Conservation (phyloP, 345 rosid genomes). For the Isatis tinctoria region DNA sequence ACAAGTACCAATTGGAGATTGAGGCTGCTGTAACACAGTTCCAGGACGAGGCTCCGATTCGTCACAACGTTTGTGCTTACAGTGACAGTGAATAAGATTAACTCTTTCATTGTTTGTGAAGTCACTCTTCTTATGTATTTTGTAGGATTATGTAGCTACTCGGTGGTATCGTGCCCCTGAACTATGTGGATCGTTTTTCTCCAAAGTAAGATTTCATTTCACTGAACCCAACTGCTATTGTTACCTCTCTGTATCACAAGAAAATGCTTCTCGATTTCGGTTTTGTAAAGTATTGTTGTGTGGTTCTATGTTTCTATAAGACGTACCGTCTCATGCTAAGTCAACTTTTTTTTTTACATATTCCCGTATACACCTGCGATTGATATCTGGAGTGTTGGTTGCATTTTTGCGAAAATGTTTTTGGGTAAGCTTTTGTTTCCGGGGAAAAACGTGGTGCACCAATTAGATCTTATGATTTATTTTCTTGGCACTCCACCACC, state of each 20-base stretch:
- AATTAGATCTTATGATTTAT: slow-evolving; percentile 94
- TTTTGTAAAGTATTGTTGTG: background rate
- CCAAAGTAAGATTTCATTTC: slow-evolving; percentile 56
- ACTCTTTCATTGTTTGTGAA: too few relatives aligned
- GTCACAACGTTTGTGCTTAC: too few relatives aligned
- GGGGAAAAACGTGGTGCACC: slow-evolving; percentile 95
- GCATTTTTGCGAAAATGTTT: slow-evolving; percentile 98
- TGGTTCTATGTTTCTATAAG: slow-evolving; percentile 11
- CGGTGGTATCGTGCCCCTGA: slow-evolving; percentile 99
- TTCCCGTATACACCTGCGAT: slow-evolving; percentile 90
- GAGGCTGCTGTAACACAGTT: too few relatives aligned
- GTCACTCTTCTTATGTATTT: too few relatives aligned
- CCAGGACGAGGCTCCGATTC: too few relatives aligned
- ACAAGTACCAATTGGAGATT: too few relatives aligned
- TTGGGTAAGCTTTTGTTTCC: slow-evolving; percentile 91
- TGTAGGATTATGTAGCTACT: slow-evolving; percentile 99
- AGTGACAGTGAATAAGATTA: too few relatives aligned
- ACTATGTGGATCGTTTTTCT: slow-evolving; percentile 96
- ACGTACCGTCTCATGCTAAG: slow-evolving; percentile 1
- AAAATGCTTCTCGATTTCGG: background rate
- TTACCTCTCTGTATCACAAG: background rate
- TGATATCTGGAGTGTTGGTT: slow-evolving; percentile 98
- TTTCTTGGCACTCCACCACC: too few relatives aligned
- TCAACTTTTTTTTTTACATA: background rate
- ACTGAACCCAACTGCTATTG: background rate